Evolutionary conservation across 140 eudicot genomes (phyloP).

Genomic region (Cichorium intybus): DNA sequence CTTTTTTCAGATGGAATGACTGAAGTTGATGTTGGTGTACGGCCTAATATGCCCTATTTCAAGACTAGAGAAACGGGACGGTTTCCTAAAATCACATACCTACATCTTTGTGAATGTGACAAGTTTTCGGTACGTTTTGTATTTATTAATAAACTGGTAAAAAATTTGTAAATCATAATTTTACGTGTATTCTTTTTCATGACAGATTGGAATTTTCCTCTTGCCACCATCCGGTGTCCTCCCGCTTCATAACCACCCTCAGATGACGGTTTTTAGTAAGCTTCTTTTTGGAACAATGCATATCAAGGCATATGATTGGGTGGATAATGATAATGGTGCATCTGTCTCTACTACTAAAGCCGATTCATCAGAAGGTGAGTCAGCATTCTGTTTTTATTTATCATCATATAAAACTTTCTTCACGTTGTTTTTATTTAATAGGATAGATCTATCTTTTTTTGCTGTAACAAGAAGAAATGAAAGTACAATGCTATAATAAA

Average conservation of each 20-base stretch:
- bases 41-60: constrained; percentile 70
- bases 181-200: neutral
- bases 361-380: constrained; percentile 38
- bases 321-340: constrained; percentile 27
- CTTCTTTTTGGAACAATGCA: constrained; percentile 90
- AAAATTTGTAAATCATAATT: constrained; percentile 2
- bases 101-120: constrained; percentile 71
- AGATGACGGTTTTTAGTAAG: constrained; percentile 90
- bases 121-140: constrained; percentile 71
- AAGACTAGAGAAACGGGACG: constrained; percentile 27
- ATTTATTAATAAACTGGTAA: no score
- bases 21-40: constrained; percentile 63
- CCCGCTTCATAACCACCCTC: constrained; percentile 90
- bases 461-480: no score
- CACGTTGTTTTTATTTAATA: no score
- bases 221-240: constrained; percentile 85
- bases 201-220: constrained; percentile 86
- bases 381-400: neutral
- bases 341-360: constrained; percentile 19
- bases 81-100: constrained; percentile 68
- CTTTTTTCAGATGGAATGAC: constrained; percentile 55
- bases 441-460: no score
- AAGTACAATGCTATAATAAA: neutral
- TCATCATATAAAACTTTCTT: no score
- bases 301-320: constrained; percentile 85